These are phyloP conservation scores for Moringa oleifera DNA, from an alignment of 345 rosid genomes.

Conservation along the genomic window DNA sequence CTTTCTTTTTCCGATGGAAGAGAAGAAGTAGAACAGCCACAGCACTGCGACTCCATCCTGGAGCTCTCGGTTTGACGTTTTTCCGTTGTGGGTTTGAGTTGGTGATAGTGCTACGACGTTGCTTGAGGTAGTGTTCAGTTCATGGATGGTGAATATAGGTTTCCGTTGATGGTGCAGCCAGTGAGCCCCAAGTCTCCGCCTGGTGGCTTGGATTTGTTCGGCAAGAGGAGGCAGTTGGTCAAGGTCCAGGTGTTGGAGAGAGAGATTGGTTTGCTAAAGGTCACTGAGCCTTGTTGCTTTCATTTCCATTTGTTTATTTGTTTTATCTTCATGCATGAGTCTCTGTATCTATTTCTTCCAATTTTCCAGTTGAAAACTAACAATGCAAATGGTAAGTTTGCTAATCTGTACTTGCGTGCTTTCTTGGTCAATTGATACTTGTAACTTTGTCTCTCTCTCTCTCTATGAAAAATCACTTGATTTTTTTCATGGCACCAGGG, in stretches of 20 bases:
- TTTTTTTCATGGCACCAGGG: too few relatives aligned
- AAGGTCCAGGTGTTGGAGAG: conserved; percentile 42
- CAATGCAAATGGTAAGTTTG: too few relatives aligned
- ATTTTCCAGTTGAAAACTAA: too few relatives aligned
- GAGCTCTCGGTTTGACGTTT: too few relatives aligned
- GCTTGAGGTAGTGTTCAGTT: not conserved
- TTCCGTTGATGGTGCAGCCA: conserved; percentile 12
- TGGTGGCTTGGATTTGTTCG: conserved; percentile 34
- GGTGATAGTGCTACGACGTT: not conserved
- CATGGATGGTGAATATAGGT: conserved; percentile 19
- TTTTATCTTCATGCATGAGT: too few relatives aligned
- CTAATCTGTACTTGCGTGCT: too few relatives aligned
- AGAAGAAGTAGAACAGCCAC: not conserved
- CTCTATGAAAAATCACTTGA: too few relatives aligned
- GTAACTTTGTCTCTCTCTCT: too few relatives aligned
- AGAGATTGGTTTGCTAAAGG: conserved; percentile 45
- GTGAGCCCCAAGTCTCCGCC: conserved; percentile 37
- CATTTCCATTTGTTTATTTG: not conserved
- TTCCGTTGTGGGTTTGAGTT: too few relatives aligned
- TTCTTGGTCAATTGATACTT: too few relatives aligned
- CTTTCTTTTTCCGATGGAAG: not conserved
- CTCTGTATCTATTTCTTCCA: too few relatives aligned
- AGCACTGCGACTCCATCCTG: not conserved
- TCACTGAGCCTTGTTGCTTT: too few relatives aligned
- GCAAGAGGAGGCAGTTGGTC: conserved; percentile 37